phyloP scores from a whole-genome alignment of 148 eudicot genomes.

The Spergularia marina region DNA sequence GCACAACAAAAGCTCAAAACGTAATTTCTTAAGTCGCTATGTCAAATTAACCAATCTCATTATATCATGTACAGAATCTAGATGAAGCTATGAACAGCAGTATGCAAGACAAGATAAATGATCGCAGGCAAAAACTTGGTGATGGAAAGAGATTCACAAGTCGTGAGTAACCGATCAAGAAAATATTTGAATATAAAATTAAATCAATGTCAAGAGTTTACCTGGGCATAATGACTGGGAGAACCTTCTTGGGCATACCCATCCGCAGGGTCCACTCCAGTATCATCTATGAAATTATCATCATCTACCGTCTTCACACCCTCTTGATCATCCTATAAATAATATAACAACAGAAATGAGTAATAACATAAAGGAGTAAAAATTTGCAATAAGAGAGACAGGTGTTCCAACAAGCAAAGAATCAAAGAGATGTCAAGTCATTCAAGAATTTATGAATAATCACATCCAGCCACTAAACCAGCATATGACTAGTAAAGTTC shows the following conservation, averaged over 20 bases:
- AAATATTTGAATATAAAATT: neutral
- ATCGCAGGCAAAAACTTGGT: neutral
- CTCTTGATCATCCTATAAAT: constrained; percentile 69
- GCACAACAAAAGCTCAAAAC: neutral
- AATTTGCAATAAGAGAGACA: neutral
- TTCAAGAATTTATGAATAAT: neutral
- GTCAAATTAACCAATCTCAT: constrained; percentile 1
- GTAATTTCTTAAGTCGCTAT: neutral
- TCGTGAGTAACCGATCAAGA: neutral
- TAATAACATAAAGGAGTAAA: neutral
- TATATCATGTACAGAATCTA: neutral
- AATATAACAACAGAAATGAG: neutral
- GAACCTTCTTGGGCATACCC: constrained; percentile 64
- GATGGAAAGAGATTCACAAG: neutral
- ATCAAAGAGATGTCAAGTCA: neutral
- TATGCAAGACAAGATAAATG: neutral
- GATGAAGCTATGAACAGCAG: neutral
- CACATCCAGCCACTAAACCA: neutral
- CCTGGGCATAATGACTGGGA: constrained; percentile 84
- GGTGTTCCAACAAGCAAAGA: neutral
- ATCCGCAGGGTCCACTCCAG: constrained; percentile 80
- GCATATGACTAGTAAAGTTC: neutral
- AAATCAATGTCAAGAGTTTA: constrained; percentile 19
- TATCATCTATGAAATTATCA: constrained; percentile 91
- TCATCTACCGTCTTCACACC: constrained; percentile 69